Evolutionary conservation across 371 early-diverging fungal species (phyloP).

Genomic region (Cladochytrium tenue): DNA sequence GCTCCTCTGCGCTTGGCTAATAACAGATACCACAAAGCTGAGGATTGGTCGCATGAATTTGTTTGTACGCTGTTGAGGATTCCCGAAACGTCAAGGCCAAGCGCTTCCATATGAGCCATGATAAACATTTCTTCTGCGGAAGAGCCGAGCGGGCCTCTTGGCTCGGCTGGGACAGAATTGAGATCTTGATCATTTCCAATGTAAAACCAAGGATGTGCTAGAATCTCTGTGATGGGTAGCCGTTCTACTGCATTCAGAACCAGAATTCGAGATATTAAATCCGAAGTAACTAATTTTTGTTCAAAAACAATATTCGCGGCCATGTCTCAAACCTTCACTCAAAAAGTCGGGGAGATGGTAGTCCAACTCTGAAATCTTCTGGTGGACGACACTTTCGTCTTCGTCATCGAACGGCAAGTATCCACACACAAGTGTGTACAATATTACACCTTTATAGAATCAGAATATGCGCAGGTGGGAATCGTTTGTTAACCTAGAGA

Average conservation of each 20-base stretch:
- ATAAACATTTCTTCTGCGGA: constrained; percentile 47
- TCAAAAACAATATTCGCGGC: not conserved
- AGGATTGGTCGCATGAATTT: constrained; percentile 66
- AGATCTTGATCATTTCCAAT: constrained; percentile 29
- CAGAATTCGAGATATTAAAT: constrained; percentile 65
- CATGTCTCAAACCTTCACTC: constrained; percentile 13
- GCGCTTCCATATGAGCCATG: constrained; percentile 50
- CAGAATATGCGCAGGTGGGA: not conserved
- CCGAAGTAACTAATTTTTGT: constrained; percentile 26
- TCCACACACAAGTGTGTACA: constrained; percentile 79
- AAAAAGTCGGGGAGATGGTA: constrained; percentile 72
- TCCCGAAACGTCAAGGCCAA: constrained; percentile 66
- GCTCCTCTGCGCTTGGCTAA: constrained; percentile 44
- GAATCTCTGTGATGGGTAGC: constrained; percentile 63
- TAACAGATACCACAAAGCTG: constrained; percentile 74
- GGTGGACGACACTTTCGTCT: constrained; percentile 66
- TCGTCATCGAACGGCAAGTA: constrained; percentile 85
- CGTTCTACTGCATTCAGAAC: constrained; percentile 68
- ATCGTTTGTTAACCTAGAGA: constrained; percentile 54
- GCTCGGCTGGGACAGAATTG: constrained; percentile 16
- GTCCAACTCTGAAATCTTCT: constrained; percentile 72
- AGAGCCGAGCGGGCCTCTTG: constrained; percentile 8
- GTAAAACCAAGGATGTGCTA: constrained; percentile 73
- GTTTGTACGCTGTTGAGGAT: constrained; percentile 64
- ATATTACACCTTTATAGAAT: constrained; percentile 52